These are phyloP conservation scores for Dactylellina leptospora DNA, from an alignment of 2,329 filamentous ascomycete genomes.

Conservation along the genomic window DNA sequence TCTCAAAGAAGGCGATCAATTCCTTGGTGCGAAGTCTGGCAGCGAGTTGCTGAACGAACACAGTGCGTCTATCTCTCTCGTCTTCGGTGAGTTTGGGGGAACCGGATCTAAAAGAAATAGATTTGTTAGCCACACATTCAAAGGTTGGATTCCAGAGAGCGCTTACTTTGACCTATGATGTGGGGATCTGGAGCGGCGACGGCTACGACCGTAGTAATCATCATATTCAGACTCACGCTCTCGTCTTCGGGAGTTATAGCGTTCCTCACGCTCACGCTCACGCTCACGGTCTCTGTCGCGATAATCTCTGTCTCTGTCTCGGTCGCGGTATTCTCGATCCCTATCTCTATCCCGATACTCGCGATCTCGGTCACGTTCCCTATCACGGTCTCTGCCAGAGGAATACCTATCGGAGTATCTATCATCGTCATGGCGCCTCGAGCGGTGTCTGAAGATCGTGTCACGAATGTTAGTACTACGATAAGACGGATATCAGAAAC, in stretches of 20 bases:
- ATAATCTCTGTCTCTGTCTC: slow-evolving; percentile 64
- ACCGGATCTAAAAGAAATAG: slow-evolving; percentile 62
- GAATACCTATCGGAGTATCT: slow-evolving; percentile 68
- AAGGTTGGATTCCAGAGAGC: slow-evolving; percentile 39
- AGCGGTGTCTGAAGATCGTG: slow-evolving; percentile 36
- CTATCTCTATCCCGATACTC: slow-evolving; percentile 64
- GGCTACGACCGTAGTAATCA: slow-evolving; percentile 62
- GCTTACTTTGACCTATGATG: slow-evolving; percentile 55
- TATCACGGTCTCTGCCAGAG: slow-evolving; percentile 66
- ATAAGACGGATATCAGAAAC: background rate
- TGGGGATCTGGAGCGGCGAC: slow-evolving; percentile 65
- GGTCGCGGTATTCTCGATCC: slow-evolving; percentile 67
- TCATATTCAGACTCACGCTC: slow-evolving; percentile 65
- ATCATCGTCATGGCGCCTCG: slow-evolving; percentile 56
- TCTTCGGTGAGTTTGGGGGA: slow-evolving; percentile 87
- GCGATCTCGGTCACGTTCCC: slow-evolving; percentile 47
- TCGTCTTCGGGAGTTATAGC: slow-evolving; percentile 83
- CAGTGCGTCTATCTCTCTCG: slow-evolving; percentile 93
- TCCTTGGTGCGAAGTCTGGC: slow-evolving; percentile 91
- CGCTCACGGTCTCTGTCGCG: slow-evolving; percentile 76
- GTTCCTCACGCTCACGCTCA: slow-evolving; percentile 72
- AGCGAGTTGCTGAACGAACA: slow-evolving; percentile 98
- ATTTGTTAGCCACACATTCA: slow-evolving; percentile 4
- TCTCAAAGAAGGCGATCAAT: slow-evolving; percentile 93
- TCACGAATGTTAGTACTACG: background rate